A percentile compares a stretch with the other conserved stretches of the same genome.
These are phyloP conservation scores for Suhomyces prunicola DNA, from an alignment of 805 yeast genomes.

Conservation along the genomic window DNA sequence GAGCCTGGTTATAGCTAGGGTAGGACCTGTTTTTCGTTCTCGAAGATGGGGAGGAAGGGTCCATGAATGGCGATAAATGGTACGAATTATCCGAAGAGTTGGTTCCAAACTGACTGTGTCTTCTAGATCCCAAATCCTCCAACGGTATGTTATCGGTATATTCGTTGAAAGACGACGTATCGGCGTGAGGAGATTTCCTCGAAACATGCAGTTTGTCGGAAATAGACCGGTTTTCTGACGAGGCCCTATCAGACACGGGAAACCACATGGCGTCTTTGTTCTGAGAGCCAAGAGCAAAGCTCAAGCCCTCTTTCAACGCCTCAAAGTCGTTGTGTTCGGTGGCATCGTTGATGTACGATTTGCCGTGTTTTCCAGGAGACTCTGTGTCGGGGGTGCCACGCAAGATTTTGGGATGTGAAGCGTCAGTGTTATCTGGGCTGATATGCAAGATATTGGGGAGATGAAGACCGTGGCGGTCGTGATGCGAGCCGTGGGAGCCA, in stretches of 20 bases:
- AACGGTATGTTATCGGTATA: conserved; percentile 19
- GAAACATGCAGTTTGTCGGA: neutral
- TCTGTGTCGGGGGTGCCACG: neutral
- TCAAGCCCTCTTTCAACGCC: conserved; percentile 32
- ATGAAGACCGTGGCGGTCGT: neutral
- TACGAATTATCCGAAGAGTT: neutral
- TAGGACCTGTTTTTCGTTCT: neutral
- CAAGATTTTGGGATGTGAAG: neutral
- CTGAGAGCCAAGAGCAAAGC: conserved; percentile 31
- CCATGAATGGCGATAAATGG: conserved; percentile 4
- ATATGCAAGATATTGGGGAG: neutral
- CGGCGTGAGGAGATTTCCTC: neutral
- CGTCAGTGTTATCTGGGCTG: neutral
- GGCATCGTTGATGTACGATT: conserved; percentile 22
- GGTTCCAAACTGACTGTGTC: neutral
- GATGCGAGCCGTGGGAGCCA: neutral
- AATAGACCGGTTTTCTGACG: neutral
- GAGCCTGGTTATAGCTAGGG: neutral
- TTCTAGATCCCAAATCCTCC: conserved; percentile 6
- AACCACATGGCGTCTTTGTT: conserved; percentile 28
- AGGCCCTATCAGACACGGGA: conserved; percentile 14
- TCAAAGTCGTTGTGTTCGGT: conserved; percentile 27
- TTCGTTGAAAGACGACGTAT: neutral
- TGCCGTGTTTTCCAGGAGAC: neutral
- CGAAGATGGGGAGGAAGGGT: neutral